Conservation (phyloP, 345 rosid genomes). For the Populus ilicifolia region DNA sequence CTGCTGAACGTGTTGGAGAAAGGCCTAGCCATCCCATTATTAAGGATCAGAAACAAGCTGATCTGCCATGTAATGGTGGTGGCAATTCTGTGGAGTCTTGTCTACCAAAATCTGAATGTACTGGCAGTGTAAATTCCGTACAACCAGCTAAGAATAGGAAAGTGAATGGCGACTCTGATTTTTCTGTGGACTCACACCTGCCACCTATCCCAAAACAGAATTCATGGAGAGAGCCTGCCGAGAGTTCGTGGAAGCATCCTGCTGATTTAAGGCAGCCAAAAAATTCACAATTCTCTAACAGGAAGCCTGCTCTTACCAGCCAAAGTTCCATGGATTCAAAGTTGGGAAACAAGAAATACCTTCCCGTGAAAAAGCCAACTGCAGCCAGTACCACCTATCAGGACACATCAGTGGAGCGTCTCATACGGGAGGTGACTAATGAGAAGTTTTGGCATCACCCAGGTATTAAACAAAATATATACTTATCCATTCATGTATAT, state of each 20-base stretch:
- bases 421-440: conserved; percentile 91
- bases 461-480: conserved; percentile 37
- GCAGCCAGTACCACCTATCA: conserved; percentile 49
- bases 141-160: conserved; percentile 52
- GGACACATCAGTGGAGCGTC: conserved; percentile 99
- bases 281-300: conserved; percentile 46
- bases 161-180: conserved; percentile 50
- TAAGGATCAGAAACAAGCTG: conserved; percentile 66
- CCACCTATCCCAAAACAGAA: conserved; percentile 65
- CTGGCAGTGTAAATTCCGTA: conserved; percentile 60
- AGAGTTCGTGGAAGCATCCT: conserved; percentile 50
- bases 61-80: conserved; percentile 50
- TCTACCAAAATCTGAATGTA: conserved; percentile 57
- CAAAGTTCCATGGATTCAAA: conserved; percentile 71
- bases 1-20: conserved; percentile 56
- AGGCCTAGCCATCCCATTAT: conserved; percentile 33
- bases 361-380: conserved; percentile 53
- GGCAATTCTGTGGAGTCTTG: conserved; percentile 40
- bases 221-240: conserved; percentile 64
- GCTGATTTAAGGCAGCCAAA: conserved; percentile 52
- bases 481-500: neutral
- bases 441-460: conserved; percentile 91
- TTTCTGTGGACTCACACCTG: conserved; percentile 46
- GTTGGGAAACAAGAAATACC: conserved; percentile 63
- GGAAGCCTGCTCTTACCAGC: conserved; percentile 46